These are phyloP conservation scores for Blastocystis sp. DNA, from an alignment of 352 stramenopile genomes.

Conservation along the genomic window DNA sequence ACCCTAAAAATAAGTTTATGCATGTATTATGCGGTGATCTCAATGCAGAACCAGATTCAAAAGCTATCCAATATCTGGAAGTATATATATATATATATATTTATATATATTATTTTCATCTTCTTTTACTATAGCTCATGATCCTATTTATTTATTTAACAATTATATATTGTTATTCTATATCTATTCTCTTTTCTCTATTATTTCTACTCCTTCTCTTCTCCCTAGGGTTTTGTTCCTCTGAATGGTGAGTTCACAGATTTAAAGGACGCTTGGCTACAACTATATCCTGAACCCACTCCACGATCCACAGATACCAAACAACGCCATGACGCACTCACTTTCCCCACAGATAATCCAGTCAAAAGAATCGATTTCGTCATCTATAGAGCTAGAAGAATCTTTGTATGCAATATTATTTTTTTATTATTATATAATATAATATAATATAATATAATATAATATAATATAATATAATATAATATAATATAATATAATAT, in stretches of 20 bases:
- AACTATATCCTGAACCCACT: constrained; percentile 51
- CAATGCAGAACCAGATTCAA: constrained; percentile 61
- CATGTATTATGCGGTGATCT: constrained; percentile 61
- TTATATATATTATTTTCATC: too few relatives aligned
- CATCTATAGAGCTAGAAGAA: constrained; percentile 51
- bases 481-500: too few relatives aligned
- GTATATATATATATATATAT: not conserved
- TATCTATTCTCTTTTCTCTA: too few relatives aligned
- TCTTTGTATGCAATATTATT: constrained; percentile 5
- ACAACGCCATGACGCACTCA: constrained; percentile 54
- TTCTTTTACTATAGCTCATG: too few relatives aligned
- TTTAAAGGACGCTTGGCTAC: constrained; percentile 57
- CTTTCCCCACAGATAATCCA: constrained; percentile 61
- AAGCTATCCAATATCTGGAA: constrained; percentile 56
- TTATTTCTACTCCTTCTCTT: too few relatives aligned
- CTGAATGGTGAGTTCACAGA: constrained; percentile 51
- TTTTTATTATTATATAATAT: too few relatives aligned
- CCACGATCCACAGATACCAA: constrained; percentile 47
- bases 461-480: too few relatives aligned
- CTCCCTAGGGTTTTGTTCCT: constrained; percentile 47
- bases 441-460: too few relatives aligned
- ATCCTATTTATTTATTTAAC: too few relatives aligned
- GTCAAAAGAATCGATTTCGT: constrained; percentile 64
- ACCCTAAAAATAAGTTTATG: constrained; percentile 51
- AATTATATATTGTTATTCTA: too few relatives aligned